Conservation (phyloP, 441 rosid genomes). For the Hura crepitans region DNA sequence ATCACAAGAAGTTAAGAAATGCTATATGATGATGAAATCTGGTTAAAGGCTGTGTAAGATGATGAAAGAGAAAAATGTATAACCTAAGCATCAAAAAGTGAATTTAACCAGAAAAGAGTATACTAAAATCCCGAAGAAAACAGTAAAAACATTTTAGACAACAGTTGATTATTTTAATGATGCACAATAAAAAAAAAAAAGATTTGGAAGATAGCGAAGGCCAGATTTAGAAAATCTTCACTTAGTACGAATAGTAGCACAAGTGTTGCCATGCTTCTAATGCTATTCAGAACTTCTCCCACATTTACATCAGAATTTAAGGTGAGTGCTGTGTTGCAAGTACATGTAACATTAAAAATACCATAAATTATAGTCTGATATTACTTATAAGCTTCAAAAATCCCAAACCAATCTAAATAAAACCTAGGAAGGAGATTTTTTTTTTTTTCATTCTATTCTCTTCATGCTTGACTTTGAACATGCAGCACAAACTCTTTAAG, state of each 20-base stretch:
- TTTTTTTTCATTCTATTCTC: background rate
- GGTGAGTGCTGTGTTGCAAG: background rate
- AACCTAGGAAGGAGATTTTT: too few species aligned
- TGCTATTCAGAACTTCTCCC: too few species aligned
- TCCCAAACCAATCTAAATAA: background rate
- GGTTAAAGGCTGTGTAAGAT: background rate
- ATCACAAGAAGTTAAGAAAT: background rate
- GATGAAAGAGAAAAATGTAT: background rate
- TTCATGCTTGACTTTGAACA: background rate
- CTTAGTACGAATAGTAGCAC: too few species aligned
- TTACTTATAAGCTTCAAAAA: background rate
- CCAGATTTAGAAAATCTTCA: too few species aligned
- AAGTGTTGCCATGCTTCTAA: too few species aligned
- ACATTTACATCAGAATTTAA: background rate
- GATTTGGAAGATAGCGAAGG: too few species aligned
- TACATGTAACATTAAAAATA: background rate
- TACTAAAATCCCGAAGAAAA: background rate
- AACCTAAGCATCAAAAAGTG: background rate
- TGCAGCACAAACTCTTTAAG: conserved; percentile 1
- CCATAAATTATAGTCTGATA: background rate
- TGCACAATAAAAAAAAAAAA: too few species aligned
- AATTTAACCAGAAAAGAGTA: background rate
- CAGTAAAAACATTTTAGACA: background rate
- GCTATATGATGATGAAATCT: background rate
- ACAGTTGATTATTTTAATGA: background rate